Evolutionary conservation across 129 eudicot species (phyloP), one percentile per base, ranked within the genome.

Genomic region (Calendula officinalis): DNA sequence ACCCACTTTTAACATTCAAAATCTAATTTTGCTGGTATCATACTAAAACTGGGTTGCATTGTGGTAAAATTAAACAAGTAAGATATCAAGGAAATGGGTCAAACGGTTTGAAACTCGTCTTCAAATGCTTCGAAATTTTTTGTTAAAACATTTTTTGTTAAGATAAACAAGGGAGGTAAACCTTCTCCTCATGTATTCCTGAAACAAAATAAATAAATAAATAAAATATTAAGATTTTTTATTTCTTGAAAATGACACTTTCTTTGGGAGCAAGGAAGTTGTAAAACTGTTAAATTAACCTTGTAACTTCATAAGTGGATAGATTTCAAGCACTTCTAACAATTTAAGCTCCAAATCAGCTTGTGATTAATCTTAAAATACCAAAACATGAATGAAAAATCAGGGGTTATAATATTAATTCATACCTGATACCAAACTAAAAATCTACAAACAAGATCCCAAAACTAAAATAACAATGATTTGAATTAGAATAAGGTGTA

Each of bases 131-230:
- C 35, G 32, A 8, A 43, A 38, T n/a, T n/a, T n/a, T n/a, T n/a
- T n/a, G n/a, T n/a, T n/a, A n/a, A n/a, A n/a, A n/a, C n/a, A n/a
- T n/a, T n/a, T n/a, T n/a, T n/a, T n/a, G n/a, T n/a, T 16, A 36
- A 30, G 69, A 16, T 17, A 39, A 66, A 49, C 8, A 15, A 44
- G 44, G 34, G 17, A 53, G 12, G 16, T 8, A 34, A 70, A 88
- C 98, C 98, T 91, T 79, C 86, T 78, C 34, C 90, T 75, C 81
- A 91, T 92, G 98, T 41, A 83, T 62, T 12, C 96, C 96, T 88
- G 87, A 10, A 33, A 66, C 43, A 77, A 58, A 65, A 52, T 35
- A 5, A 0, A 10, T 2, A 27, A 51, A 51, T 1, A 30, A 7
- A 27, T 43, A n/a, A n/a, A n/a, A n/a, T n/a, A n/a, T n/a, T n/a